These are phyloP conservation scores for Wickerhamomyces subpelliculosus DNA, from an alignment of 805 yeast genomes.

Conservation along the genomic window DNA sequence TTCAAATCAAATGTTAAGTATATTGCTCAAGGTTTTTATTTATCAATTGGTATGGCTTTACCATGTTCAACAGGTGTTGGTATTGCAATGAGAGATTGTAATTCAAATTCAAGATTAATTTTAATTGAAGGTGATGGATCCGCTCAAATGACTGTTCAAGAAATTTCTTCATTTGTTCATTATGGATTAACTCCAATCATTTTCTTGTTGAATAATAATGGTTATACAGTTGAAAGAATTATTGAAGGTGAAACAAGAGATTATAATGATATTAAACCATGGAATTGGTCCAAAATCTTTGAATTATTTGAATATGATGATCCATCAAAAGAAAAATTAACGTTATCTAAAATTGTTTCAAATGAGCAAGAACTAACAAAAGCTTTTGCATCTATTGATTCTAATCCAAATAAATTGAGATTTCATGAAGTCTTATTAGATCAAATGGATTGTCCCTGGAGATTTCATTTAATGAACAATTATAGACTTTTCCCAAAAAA, in stretches of 20 bases:
- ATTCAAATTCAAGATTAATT: slow-evolving; percentile 47
- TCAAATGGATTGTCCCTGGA: slow-evolving; percentile 58
- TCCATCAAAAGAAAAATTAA: slow-evolving; percentile 23
- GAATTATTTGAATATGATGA: slow-evolving; percentile 52
- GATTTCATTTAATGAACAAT: slow-evolving; percentile 39
- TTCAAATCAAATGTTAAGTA: slow-evolving; percentile 48
- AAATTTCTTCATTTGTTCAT: slow-evolving; percentile 58
- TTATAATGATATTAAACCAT: slow-evolving; percentile 80
- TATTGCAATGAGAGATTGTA: slow-evolving; percentile 54
- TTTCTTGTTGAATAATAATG: slow-evolving; percentile 74
- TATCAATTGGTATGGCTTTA: slow-evolving; percentile 84
- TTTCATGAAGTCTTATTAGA: slow-evolving; percentile 56
- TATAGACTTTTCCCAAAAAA: slow-evolving; percentile 16
- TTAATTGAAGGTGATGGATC: slow-evolving; percentile 90
- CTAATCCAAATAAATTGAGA: slow-evolving; percentile 29
- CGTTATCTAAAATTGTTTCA: slow-evolving; percentile 25
- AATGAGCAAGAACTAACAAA: slow-evolving; percentile 32
- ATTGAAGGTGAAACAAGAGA: slow-evolving; percentile 70
- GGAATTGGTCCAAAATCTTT: slow-evolving; percentile 75
- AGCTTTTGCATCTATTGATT: slow-evolving; percentile 27
- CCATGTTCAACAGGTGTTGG: slow-evolving; percentile 84
- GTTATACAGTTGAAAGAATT: slow-evolving; percentile 85
- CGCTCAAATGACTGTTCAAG: slow-evolving; percentile 92
- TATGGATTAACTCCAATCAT: slow-evolving; percentile 58
- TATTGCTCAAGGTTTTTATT: slow-evolving; percentile 67